Conservation (phyloP, 2,329 filamentous ascomycete species). For the Colletotrichum salicis region DNA sequence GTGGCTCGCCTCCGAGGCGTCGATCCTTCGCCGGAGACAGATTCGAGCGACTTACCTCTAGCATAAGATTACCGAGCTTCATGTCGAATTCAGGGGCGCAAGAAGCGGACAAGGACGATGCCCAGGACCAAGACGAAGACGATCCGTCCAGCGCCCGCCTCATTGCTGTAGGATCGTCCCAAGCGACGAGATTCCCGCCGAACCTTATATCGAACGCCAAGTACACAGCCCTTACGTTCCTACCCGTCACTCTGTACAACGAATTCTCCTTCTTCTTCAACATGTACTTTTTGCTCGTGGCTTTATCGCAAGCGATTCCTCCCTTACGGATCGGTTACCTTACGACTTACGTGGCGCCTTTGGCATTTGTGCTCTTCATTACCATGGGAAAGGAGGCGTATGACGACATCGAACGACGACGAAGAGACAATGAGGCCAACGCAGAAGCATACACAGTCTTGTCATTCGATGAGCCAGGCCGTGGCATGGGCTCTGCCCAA, state of each 20-base stretch:
- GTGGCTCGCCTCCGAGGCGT: slow-evolving; percentile 45
- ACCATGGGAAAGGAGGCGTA: slow-evolving; percentile 96
- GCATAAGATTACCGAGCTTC: slow-evolving; percentile 74
- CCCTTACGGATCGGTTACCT: slow-evolving; percentile 92
- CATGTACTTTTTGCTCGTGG: slow-evolving; percentile 97
- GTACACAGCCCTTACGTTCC: slow-evolving; percentile 94
- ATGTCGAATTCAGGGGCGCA: slow-evolving; percentile 57
- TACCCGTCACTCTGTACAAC: slow-evolving; percentile 95
- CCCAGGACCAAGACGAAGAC: slow-evolving; percentile 63
- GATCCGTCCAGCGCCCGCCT: slow-evolving; percentile 78
- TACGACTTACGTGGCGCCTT: slow-evolving; percentile 90
- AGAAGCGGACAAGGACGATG: slow-evolving; percentile 50
- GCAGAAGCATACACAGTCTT: slow-evolving; percentile 87
- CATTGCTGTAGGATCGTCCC: slow-evolving; percentile 79
- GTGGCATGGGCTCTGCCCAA: slow-evolving; percentile 43
- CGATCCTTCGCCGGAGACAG: slow-evolving; percentile 53
- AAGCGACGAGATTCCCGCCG: slow-evolving; percentile 81
- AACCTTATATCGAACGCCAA: slow-evolving; percentile 97
- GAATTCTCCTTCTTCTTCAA: slow-evolving; percentile 99
- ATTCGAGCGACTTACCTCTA: slow-evolving; percentile 59
- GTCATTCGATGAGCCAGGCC: slow-evolving; percentile 70
- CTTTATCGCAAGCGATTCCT: slow-evolving; percentile 91
- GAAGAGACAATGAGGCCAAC: slow-evolving; percentile 93
- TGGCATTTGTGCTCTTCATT: slow-evolving; percentile 91
- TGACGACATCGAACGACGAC: slow-evolving; percentile 88